Percentiles rank a stretch among this genome's conserved stretches.
Conservation (phyloP, 176 grass and related monocot genomes). For the Tillandsia fasciculata region DNA sequence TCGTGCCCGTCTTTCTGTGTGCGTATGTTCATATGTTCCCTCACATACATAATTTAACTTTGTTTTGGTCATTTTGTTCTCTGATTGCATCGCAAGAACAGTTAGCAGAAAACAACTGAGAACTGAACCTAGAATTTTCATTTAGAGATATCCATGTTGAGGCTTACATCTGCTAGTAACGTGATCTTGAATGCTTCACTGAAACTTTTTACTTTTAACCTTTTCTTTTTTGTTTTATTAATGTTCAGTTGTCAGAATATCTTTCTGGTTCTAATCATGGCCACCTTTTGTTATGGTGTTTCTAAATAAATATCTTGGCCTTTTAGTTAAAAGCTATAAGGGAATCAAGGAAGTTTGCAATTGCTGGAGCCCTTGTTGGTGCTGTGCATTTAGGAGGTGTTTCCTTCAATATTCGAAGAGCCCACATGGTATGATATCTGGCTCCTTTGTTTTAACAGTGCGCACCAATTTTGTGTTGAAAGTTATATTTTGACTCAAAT, state of each 20-base stretch:
- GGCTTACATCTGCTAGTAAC: neutral
- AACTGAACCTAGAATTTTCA: neutral
- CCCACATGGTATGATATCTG: conserved; percentile 58
- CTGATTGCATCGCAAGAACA: neutral
- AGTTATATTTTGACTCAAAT: neutral
- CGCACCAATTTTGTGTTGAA: neutral
- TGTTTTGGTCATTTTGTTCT: neutral
- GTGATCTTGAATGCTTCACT: neutral
- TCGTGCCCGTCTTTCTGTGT: too few relatives aligned
- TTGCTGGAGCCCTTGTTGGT: conserved; percentile 48
- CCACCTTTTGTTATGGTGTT: neutral
- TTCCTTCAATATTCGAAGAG: conserved; percentile 78
- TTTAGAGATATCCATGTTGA: neutral
- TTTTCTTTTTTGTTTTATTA: neutral
- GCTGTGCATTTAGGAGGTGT: conserved; percentile 70
- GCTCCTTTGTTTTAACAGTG: neutral
- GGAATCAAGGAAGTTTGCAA: conserved; percentile 72
- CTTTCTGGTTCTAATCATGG: neutral
- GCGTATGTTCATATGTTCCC: too few relatives aligned
- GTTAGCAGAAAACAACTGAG: neutral
- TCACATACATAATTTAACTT: too few relatives aligned
- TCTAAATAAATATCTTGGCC: neutral
- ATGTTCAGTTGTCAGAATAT: neutral
- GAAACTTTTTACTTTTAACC: neutral
- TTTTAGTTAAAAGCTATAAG: conserved; percentile 66